Conservation (phyloP, 1,284 basidiomycete species). For the Phylloboletellus chloephorus region DNA sequence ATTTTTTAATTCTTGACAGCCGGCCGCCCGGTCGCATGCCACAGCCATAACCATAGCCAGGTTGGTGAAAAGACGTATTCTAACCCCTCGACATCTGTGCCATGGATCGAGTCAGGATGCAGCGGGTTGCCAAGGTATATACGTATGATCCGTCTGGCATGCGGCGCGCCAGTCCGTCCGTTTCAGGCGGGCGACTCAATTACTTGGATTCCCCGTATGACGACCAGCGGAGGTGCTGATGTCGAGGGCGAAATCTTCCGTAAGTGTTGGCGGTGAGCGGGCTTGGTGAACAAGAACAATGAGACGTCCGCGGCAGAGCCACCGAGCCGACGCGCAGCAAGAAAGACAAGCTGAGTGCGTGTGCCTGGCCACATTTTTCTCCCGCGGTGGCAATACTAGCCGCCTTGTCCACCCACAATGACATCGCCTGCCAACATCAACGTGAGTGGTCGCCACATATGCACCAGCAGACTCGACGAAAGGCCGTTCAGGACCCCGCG, state of each 20-base stretch:
- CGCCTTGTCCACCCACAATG: not conserved
- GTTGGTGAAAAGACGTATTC: slow-evolving; percentile 5
- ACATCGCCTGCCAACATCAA: slow-evolving; percentile 39
- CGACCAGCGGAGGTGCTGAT: too few species aligned
- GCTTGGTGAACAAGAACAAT: too few species aligned
- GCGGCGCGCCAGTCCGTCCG: too few species aligned
- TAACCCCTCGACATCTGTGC: slow-evolving; percentile 1
- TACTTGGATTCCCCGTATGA: too few species aligned
- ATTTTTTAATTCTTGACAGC: slow-evolving; percentile 21
- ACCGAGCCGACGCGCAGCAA: too few species aligned
- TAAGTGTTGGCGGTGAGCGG: too few species aligned
- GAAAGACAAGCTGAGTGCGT: too few species aligned
- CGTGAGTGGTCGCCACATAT: slow-evolving; percentile 29
- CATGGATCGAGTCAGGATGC: not conserved
- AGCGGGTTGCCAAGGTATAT: slow-evolving; percentile 6
- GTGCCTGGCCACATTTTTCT: not conserved
- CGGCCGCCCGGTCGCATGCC: slow-evolving; percentile 19
- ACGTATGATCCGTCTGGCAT: too few species aligned
- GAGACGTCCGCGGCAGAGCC: too few species aligned
- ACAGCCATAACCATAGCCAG: too few species aligned
- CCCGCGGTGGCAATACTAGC: slow-evolving; percentile 2
- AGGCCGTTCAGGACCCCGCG: slow-evolving; percentile 42
- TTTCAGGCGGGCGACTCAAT: too few species aligned
- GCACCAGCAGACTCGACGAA: not conserved
- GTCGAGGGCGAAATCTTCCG: too few species aligned